Percentiles rank a stretch among this genome's conserved stretches.
Evolutionary conservation across 805 yeast genomes (phyloP).

Genomic region (Candida dajiaensis): DNA sequence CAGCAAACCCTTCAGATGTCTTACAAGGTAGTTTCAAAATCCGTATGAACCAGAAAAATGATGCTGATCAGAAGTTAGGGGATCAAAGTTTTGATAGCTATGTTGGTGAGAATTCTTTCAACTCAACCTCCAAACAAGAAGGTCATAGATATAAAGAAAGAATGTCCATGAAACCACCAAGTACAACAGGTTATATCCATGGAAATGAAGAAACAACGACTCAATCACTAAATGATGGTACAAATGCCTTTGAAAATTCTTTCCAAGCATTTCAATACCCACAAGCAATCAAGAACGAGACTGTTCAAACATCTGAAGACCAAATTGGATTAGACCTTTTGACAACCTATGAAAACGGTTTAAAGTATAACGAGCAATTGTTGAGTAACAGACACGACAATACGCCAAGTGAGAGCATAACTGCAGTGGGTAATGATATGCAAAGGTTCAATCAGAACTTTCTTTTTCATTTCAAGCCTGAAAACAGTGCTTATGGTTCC

Average conservation of each 20-base stretch:
- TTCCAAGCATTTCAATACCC: background rate
- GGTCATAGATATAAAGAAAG: background rate
- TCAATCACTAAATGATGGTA: background rate
- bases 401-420: background rate
- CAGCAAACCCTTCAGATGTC: background rate
- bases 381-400: too few relatives aligned
- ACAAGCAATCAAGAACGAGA: too few relatives aligned
- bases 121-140: background rate
- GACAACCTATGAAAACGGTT: background rate
- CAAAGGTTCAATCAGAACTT: background rate
- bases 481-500: background rate
- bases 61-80: too few relatives aligned
- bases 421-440: background rate
- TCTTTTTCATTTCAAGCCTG: background rate
- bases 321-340: background rate
- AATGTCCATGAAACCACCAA: background rate
- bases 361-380: background rate
- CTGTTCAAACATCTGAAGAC: background rate
- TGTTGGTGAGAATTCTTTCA: too few relatives aligned
- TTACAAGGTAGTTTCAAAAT: background rate
- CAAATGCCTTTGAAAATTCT: background rate
- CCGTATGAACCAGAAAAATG: background rate
- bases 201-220: background rate
- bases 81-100: too few relatives aligned
- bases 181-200: background rate